Conservation (phyloP, 148 eudicot species). For the Spergularia marina region DNA sequence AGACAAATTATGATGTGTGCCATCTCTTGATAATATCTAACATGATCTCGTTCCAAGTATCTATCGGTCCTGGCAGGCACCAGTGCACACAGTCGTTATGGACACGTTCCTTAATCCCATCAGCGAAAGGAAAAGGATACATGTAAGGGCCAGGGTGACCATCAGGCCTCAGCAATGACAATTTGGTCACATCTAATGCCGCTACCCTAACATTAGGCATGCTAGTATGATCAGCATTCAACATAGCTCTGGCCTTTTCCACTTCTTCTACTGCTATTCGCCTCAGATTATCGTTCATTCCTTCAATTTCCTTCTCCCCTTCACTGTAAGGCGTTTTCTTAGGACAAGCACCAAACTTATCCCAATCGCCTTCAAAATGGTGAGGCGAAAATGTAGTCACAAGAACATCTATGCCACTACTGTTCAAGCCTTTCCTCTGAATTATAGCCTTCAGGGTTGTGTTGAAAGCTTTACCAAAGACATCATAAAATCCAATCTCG, state of each 20-base stretch:
- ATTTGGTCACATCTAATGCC: slow-evolving; percentile 66
- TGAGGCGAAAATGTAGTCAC: slow-evolving; percentile 81
- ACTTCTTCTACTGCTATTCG: slow-evolving; percentile 44
- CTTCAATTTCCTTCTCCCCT: slow-evolving; percentile 53
- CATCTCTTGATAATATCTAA: slow-evolving; percentile 60
- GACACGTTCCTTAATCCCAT: slow-evolving; percentile 61
- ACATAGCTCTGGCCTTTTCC: slow-evolving; percentile 30
- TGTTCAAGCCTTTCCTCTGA: slow-evolving; percentile 33
- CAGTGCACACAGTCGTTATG: slow-evolving; percentile 93
- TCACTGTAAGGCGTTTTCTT: slow-evolving; percentile 60
- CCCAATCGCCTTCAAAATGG: slow-evolving; percentile 95
- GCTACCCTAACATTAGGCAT: slow-evolving; percentile 41
- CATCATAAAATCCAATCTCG: slow-evolving; percentile 67
- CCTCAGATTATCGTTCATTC: slow-evolving; percentile 71
- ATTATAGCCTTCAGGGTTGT: slow-evolving; percentile 53
- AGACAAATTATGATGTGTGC: slow-evolving; percentile 12
- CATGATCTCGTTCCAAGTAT: slow-evolving; percentile 91
- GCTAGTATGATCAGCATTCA: slow-evolving; percentile 14
- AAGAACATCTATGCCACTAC: slow-evolving; percentile 40
- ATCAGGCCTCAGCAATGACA: slow-evolving; percentile 78
- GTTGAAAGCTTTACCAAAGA: slow-evolving; percentile 56
- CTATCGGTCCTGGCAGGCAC: slow-evolving; percentile 90
- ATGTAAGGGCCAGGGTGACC: slow-evolving; percentile 93
- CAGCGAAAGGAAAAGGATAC: slow-evolving; percentile 64
- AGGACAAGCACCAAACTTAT: slow-evolving; percentile 75